These are phyloP conservation scores for Myrmaecium sp. DNA, from an alignment of 2,329 filamentous ascomycete genomes.

Conservation along the genomic window DNA sequence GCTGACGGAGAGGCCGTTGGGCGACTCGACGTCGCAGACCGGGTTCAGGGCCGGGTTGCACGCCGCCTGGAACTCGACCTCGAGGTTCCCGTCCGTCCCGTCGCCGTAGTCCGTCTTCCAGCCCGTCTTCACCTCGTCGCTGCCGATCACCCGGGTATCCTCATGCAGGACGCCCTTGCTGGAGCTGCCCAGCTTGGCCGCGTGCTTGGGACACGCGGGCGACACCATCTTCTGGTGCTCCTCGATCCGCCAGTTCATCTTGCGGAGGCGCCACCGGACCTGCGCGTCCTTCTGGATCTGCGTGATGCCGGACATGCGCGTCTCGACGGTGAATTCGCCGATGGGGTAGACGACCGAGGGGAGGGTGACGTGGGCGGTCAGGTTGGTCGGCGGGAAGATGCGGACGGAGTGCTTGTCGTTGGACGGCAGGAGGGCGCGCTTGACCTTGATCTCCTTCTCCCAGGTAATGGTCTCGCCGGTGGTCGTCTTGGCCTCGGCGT, in stretches of 20 bases:
- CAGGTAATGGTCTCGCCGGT: conserved; percentile 47
- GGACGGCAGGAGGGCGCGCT: conserved; percentile 63
- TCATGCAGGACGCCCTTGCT: conserved; percentile 58
- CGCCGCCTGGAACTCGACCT: conserved; percentile 58
- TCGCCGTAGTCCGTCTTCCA: conserved; percentile 71
- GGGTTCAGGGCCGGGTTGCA: conserved; percentile 46
- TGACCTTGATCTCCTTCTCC: conserved; percentile 52
- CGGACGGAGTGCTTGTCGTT: conserved; percentile 77
- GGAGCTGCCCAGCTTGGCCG: conserved; percentile 44
- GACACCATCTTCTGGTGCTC: conserved; percentile 69
- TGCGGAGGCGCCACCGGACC: conserved; percentile 78
- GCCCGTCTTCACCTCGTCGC: conserved; percentile 65
- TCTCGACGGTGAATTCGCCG: conserved; percentile 59
- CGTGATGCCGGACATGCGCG: conserved; percentile 75
- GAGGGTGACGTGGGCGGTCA: conserved; percentile 71
- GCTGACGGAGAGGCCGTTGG: conserved; percentile 58
- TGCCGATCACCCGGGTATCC: conserved; percentile 61
- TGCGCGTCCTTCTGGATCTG: conserved; percentile 49
- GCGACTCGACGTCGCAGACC: conserved; percentile 60
- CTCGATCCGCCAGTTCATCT: conserved; percentile 84
- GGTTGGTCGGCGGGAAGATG: conserved; percentile 90
- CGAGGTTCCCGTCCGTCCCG: conserved; percentile 53
- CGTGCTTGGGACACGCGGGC: conserved; percentile 63
- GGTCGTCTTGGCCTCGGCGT: conserved; percentile 32
- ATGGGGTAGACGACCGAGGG: conserved; percentile 74